phyloP scores from a whole-genome alignment of 768 basidiomycete species.

The Trichaptum fuscoviolaceum region DNA sequence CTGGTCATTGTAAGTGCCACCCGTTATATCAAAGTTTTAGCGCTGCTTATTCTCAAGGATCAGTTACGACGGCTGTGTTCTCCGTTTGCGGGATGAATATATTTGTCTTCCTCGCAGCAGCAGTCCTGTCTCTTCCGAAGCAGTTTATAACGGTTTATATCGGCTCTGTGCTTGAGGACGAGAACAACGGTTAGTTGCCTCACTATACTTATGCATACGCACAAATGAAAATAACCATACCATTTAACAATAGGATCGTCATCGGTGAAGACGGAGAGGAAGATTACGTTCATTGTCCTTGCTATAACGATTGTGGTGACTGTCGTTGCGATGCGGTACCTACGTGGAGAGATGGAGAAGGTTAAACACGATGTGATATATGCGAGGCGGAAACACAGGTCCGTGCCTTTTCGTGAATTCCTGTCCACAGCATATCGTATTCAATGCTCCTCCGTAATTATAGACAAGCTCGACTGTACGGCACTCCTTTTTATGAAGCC shows the following conservation, averaged over 20 bases:
- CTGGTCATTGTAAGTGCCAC: slow-evolving; percentile 27
- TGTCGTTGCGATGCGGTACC: slow-evolving; percentile 32
- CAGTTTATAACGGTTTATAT: slow-evolving; percentile 42
- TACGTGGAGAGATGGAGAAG: slow-evolving; percentile 30
- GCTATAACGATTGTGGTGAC: slow-evolving; percentile 33
- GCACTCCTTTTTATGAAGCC: not conserved
- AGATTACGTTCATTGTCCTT: slow-evolving; percentile 32
- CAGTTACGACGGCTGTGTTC: slow-evolving; percentile 35
- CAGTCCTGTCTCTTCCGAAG: slow-evolving; percentile 37
- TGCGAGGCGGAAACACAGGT: slow-evolving; percentile 17
- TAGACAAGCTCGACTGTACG: not conserved
- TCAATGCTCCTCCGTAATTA: not conserved
- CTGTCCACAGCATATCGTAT: not conserved
- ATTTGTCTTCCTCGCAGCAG: slow-evolving; percentile 33
- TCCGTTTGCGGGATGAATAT: slow-evolving; percentile 38
- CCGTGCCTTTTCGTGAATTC: not conserved
- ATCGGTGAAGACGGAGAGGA: slow-evolving; percentile 17
- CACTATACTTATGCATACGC: not conserved
- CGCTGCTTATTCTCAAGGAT: not conserved
- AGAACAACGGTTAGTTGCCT: not conserved
- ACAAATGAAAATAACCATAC: no score
- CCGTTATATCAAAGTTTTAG: not conserved
- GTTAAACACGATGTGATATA: slow-evolving; percentile 17
- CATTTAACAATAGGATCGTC: no score
- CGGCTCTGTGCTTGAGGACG: slow-evolving; percentile 23